Conservation (phyloP, 805 yeast genomes). For the Metschnikowia colocasiae region DNA sequence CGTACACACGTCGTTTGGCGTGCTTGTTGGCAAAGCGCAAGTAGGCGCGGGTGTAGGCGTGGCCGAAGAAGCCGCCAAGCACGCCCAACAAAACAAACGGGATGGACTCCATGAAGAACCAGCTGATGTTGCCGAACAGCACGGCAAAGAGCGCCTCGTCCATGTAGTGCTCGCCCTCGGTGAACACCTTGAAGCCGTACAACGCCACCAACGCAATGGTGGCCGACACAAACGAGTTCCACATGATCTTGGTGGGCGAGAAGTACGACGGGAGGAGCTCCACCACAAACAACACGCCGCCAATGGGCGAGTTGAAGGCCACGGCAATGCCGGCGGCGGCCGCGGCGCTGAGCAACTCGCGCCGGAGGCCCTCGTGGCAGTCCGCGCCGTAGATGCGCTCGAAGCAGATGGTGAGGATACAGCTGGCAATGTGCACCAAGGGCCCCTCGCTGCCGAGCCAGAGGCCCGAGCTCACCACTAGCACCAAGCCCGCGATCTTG, state of each 20-base stretch:
- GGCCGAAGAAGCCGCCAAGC: constrained; percentile 66
- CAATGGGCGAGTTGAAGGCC: constrained; percentile 84
- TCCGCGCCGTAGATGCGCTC: constrained; percentile 25
- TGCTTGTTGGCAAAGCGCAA: constrained; percentile 22
- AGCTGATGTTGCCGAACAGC: constrained; percentile 65
- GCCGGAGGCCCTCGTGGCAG: constrained; percentile 52
- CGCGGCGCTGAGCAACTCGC: constrained; percentile 71
- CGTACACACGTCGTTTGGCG: constrained; percentile 33
- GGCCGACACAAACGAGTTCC: constrained; percentile 82
- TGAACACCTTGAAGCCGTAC: constrained; percentile 35
- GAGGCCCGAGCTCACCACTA: constrained; percentile 71
- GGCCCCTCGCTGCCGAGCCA: constrained; percentile 91
- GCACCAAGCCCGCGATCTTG: constrained; percentile 55
- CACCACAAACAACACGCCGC: constrained; percentile 76
- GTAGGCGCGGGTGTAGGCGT: constrained; percentile 48
- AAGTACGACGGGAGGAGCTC: constrained; percentile 66
- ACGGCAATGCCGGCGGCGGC: constrained; percentile 82
- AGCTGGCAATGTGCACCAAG: constrained; percentile 71
- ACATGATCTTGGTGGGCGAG: constrained; percentile 61
- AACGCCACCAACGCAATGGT: constrained; percentile 66
- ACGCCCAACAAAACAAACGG: constrained; percentile 73
- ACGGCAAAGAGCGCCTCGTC: constrained; percentile 56
- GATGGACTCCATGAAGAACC: constrained; percentile 66
- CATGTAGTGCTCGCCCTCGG: constrained; percentile 36
- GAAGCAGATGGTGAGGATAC: constrained; percentile 38